A percentile compares a stretch with the other conserved stretches of the same genome.
phyloP scores from a whole-genome alignment of 768 basidiomycete species.

The Lentinula guzmanii region DNA sequence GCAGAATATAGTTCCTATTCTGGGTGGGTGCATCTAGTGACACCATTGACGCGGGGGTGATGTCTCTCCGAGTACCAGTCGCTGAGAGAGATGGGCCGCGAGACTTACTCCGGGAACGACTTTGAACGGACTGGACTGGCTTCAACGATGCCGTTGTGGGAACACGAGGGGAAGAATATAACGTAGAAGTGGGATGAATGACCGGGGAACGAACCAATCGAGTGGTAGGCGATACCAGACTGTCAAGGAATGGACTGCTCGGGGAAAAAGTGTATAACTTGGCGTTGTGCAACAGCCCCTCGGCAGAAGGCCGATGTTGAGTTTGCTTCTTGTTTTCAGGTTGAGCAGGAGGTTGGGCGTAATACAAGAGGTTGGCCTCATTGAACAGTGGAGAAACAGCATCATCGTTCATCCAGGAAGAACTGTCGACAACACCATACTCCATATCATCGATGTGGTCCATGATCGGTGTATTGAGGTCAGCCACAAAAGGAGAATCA shows the following conservation, averaged over 20 bases:
- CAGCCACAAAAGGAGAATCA: conserved; percentile 4
- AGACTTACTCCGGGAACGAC: conserved; percentile 24
- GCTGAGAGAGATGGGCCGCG: conserved; percentile 20
- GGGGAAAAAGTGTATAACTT: conserved; percentile 46
- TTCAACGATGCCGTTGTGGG: conserved; percentile 11
- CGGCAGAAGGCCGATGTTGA: background rate
- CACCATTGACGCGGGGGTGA: conserved; percentile 59
- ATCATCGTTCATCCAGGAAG: background rate
- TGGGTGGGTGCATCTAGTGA: conserved; percentile 78
- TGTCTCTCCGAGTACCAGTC: conserved; percentile 68
- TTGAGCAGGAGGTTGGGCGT: background rate
- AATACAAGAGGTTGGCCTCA: background rate
- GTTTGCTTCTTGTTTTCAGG: background rate
- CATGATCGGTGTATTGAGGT: conserved; percentile 7
- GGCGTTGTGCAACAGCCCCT: background rate
- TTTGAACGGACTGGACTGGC: conserved; percentile 12
- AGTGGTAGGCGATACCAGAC: conserved; percentile 21
- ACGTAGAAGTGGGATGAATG: background rate
- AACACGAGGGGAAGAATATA: conserved; percentile 23
- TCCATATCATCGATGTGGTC: conserved; percentile 3
- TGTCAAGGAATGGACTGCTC: conserved; percentile 40
- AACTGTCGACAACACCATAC: background rate
- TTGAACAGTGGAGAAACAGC: background rate
- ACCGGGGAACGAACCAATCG: background rate
- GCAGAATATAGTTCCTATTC: conserved; percentile 58